These are phyloP conservation scores for Dovyalis caffra DNA, from an alignment of 345 rosid genomes.

Conservation along the genomic window DNA sequence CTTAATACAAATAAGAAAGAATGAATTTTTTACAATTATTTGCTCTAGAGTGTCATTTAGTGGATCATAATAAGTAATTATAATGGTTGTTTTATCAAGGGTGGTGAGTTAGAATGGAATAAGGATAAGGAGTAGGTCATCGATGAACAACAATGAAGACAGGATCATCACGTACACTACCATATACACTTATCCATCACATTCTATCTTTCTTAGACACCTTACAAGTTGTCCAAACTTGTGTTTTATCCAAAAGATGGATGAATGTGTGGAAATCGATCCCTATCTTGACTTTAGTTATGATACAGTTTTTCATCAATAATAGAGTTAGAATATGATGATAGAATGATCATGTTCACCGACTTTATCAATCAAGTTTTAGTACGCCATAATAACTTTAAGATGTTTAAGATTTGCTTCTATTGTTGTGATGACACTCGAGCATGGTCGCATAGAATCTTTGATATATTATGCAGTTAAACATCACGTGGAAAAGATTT, in stretches of 20 bases:
- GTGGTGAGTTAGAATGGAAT: background rate
- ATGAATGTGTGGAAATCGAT: background rate
- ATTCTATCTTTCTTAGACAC: constrained; percentile 11
- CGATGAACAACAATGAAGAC: background rate
- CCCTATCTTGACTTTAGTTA: background rate
- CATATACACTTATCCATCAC: constrained; percentile 2
- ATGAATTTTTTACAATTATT: too few species aligned
- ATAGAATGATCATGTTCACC: background rate
- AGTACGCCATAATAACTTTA: background rate
- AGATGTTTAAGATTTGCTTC: background rate
- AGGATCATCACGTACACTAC: background rate
- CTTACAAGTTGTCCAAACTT: constrained; percentile 4
- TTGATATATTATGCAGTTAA: background rate
- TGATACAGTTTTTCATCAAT: background rate
- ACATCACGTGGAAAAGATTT: background rate
- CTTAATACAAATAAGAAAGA: too few species aligned
- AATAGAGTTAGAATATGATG: background rate
- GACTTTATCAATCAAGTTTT: background rate
- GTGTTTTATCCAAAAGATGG: constrained; percentile 14
- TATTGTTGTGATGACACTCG: background rate
- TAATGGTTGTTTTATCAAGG: too few species aligned
- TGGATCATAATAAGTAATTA: too few species aligned
- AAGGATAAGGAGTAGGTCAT: background rate
- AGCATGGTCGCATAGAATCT: background rate
- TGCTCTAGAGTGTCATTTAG: too few species aligned